Evolutionary conservation across 371 early-diverging fungal genomes (phyloP).

Genomic region (Apophysomyces ossiformis): DNA sequence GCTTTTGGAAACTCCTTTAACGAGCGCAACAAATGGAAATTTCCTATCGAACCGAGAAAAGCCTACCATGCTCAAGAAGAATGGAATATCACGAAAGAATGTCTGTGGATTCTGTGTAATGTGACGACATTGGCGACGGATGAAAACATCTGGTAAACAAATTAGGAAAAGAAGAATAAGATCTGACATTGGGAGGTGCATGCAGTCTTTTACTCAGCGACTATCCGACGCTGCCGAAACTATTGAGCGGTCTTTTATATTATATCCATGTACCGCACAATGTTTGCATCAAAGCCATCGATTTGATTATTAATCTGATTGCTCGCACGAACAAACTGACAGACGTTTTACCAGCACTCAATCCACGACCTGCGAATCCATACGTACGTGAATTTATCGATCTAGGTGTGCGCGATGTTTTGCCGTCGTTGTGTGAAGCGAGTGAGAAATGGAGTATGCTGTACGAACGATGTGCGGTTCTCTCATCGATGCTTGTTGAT

Average conservation of each 20-base stretch:
- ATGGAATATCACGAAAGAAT: constrained; percentile 61
- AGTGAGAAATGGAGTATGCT: not conserved
- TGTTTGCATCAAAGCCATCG: constrained; percentile 27
- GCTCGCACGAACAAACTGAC: constrained; percentile 20
- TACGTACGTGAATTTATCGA: constrained; percentile 20
- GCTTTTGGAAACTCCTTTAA: constrained; percentile 36
- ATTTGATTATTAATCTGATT: constrained; percentile 25
- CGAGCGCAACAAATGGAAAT: constrained; percentile 20
- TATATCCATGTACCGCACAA: constrained; percentile 23
- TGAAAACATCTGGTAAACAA: constrained; percentile 31
- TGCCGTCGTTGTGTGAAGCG: constrained; percentile 7
- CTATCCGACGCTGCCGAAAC: constrained; percentile 21
- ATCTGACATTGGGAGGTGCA: not conserved
- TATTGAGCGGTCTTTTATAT: constrained; percentile 20
- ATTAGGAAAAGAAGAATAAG: constrained; percentile 5
- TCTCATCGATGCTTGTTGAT: not conserved
- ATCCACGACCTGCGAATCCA: constrained; percentile 20
- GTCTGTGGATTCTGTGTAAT: constrained; percentile 60
- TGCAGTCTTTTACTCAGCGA: constrained; percentile 24
- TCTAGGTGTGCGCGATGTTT: constrained; percentile 1
- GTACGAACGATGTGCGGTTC: not conserved
- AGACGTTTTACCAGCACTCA: constrained; percentile 7
- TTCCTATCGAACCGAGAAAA: constrained; percentile 13
- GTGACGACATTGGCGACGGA: constrained; percentile 49
- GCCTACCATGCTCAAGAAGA: constrained; percentile 37